Evolutionary conservation across 495 filamentous ascomycete genomes (phyloP), one percentile per base, ranked within the genome.

Genomic region (Hyaloscypha hepaticicola): DNA sequence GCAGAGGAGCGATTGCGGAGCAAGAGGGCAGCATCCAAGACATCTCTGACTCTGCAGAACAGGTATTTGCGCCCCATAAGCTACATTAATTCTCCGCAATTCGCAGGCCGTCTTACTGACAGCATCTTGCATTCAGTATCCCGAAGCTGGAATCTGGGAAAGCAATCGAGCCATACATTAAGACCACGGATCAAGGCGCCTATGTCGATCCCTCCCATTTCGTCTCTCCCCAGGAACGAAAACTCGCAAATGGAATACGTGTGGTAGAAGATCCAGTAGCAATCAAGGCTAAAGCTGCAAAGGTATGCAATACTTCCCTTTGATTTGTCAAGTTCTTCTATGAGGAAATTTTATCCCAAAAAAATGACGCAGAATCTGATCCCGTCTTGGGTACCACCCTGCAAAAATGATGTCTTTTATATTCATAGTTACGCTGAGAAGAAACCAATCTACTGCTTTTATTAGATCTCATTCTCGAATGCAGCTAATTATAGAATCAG

Each of bases 371-470:
- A 80, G 86, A 81, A 76, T 79, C 68, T 77, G 83, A 80, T 82
- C 83, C 86, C 90, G 90, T 94, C 77, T 86, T 93, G 90, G 87
- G 82, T 74, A 76, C 81, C 81, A 79, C 77, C 82, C 86, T 87
- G 85, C 86, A 82, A 70, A 79, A 77, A 90, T 91, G 68, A 70
- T 69, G 53, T 72, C 76, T 76, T 75, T 77, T 81, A 80, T 84
- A 80, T 84, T 92, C 92, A 97, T 97, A 99, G 95, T 99, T 99
- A 99, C 95, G 93, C 93, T 97, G 94, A 98, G 69, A 72, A 72
- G 64, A 69, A 48, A 3, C 33, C 61, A 58, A 33, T 53, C n/a
- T 27, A n/a, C 16, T n/a, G 8, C n/a, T 31, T 49, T 62, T 60
- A 8, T 55, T 49, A 45, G 64, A 45, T 14, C 52, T 41, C 5